Conservation (phyloP, 768 basidiomycete species). For the Russula sp. region DNA sequence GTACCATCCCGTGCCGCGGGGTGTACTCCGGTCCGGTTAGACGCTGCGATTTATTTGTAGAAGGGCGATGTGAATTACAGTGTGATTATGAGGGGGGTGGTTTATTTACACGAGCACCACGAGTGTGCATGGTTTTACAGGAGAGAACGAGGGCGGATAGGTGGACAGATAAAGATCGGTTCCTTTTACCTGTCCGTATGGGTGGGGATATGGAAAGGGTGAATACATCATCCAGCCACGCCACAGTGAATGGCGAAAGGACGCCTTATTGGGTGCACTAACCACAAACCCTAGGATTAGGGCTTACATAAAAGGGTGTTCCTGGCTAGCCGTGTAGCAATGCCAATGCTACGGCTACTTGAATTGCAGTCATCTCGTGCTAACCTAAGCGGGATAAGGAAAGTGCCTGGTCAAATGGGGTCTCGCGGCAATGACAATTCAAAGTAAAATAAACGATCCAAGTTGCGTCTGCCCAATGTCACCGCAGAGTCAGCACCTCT, state of each 20-base stretch:
- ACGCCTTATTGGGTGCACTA: not conserved
- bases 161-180: no score
- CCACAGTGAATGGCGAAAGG: not conserved
- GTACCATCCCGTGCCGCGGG: not conserved
- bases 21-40: not conserved
- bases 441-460: constrained; percentile 3
- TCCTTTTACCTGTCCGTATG: no score
- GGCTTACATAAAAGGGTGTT: not conserved
- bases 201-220: no score
- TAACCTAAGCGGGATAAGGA: constrained; percentile 18
- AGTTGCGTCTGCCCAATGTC: not conserved
- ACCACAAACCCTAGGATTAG: not conserved
- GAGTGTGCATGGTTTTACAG: not conserved
- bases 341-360: not conserved
- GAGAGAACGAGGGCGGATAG: no score
- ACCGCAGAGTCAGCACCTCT: not conserved
- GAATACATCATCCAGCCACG: no score
- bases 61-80: not conserved
- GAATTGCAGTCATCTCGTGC: not conserved
- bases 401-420: constrained; percentile 18
- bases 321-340: not conserved
- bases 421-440: constrained; percentile 15
- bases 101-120: not conserved
- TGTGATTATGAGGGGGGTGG: not conserved
- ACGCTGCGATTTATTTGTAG: not conserved